Conservation (phyloP, 2,329 filamentous ascomycete genomes). For the Colletotrichum tanaceti region DNA sequence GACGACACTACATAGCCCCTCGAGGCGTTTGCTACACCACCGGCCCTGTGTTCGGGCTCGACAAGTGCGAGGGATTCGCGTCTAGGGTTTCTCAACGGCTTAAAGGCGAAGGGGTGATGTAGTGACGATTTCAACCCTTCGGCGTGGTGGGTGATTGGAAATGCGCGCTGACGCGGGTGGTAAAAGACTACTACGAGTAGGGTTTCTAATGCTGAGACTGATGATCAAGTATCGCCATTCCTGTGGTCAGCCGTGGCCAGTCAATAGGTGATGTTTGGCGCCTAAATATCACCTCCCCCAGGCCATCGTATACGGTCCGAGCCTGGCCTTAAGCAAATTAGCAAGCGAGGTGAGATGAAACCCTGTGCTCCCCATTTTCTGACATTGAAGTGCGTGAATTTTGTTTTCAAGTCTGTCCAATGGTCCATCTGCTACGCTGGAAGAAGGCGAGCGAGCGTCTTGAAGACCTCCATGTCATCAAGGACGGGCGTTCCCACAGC, state of each 20-base stretch:
- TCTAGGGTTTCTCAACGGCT: neutral
- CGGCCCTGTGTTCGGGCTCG: too few species aligned
- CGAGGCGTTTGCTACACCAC: too few species aligned
- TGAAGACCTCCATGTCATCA: neutral
- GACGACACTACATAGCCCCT: too few species aligned
- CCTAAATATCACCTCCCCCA: neutral
- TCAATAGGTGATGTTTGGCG: too few species aligned
- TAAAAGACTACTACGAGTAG: too few species aligned
- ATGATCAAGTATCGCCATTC: neutral
- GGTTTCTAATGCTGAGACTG: neutral
- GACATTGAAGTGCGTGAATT: fast-evolving
- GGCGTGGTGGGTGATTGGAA: neutral
- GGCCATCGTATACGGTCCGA: neutral
- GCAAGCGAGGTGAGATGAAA: neutral
- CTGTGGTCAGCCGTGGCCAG: neutral
- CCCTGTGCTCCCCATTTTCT: too few species aligned
- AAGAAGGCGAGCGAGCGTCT: neutral
- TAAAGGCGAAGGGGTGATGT: neutral
- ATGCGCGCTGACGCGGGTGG: neutral
- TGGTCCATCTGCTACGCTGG: neutral
- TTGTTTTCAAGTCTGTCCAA: neutral
- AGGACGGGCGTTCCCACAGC: neutral
- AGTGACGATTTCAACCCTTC: neutral
- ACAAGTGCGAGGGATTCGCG: neutral
- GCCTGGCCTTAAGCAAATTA: neutral